Base-by-base conservation (phyloP, 2,329 filamentous ascomycete species). In the Calonectria fujianensis region DNA sequence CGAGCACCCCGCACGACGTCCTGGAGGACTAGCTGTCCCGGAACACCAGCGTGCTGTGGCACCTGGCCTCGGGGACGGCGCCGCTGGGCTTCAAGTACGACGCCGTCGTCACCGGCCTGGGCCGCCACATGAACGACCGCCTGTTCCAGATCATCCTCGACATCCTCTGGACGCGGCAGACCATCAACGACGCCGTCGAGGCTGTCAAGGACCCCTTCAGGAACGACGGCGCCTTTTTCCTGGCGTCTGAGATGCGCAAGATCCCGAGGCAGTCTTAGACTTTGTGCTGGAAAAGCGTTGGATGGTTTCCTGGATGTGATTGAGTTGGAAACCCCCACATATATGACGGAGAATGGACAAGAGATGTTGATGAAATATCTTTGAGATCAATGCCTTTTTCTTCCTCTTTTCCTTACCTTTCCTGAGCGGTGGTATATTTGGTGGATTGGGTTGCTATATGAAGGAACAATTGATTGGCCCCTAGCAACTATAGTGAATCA, bases 11-110 rank as follows among this genome's bases (percentile, higher is more conserved):
- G n/a, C 14, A 32, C 4, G 11, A 24, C 52, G 31, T 20, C 24
- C 69, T 71, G n/a, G 48, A 80, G 57, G 11, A 20, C 16, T 76
- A 74, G 66, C 71, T 82, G 37, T 66, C 70, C 11, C 48, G 66
- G 18, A 82, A 82, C 63, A 54, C 63, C 48, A 67, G 68, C 65
- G 69, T 82, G 65, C 50, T 82, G 37, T 73, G 75, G 24, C 77
- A 80, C 71, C 76, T 81, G 13, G 59, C 54, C 24, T 2, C 37
- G 52, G 24, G 29, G 14, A 59, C 67, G 6, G 61, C 67, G 2
- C 68, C 68, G 27, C n/a, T 63, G n/a, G 27, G 24, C 27, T 4
- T 41, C 6, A 41, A 32, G 13, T 50, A 63, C 11, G 39, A 61
- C n/a, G 6, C 54, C 52, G 13, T 63, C 9, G n/a, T 59, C 39